A percentile compares a stretch with the other conserved stretches of the same genome.
These are phyloP conservation scores for Cotoneaster glaucophyllus DNA, from an alignment of 306 rosid species.

Conservation along the genomic window DNA sequence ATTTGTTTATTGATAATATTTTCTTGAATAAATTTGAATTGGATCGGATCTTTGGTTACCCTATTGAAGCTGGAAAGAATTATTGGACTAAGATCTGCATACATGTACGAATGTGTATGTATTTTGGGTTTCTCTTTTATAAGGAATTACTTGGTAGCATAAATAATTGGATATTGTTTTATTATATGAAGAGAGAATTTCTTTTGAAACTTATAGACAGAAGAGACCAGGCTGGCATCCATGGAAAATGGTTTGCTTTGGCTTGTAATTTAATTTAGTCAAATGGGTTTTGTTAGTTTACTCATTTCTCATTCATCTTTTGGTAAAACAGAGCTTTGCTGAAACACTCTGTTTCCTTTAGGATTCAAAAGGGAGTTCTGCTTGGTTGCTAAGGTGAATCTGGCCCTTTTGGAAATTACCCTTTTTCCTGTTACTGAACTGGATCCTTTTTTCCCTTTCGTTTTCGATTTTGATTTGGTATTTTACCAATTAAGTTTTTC, in stretches of 20 bases:
- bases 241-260: neutral
- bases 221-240: conserved; percentile 5
- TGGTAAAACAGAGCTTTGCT: conserved; percentile 24
- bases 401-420: conserved; percentile 1
- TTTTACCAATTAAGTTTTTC: neutral
- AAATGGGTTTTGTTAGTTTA: neutral
- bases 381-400: conserved; percentile 37
- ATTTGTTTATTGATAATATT: neutral
- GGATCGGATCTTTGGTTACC: conserved; percentile 11
- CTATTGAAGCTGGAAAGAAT: neutral
- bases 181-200: neutral
- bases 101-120: neutral
- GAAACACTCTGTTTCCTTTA: conserved; percentile 5
- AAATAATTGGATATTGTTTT: neutral
- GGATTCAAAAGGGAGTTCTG: conserved; percentile 21
- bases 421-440: conserved; percentile 1
- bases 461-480: neutral
- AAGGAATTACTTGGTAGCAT: neutral
- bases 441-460: neutral
- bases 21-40: neutral
- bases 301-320: conserved; percentile 25
- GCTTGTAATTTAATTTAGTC: conserved; percentile 1
- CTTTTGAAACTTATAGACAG: conserved; percentile 2
- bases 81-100: neutral
- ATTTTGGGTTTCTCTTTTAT: neutral